Evolutionary conservation across 345 rosid species (phyloP), one percentile per base, ranked within the genome.

Genomic region (Citrus mangshanensis): DNA sequence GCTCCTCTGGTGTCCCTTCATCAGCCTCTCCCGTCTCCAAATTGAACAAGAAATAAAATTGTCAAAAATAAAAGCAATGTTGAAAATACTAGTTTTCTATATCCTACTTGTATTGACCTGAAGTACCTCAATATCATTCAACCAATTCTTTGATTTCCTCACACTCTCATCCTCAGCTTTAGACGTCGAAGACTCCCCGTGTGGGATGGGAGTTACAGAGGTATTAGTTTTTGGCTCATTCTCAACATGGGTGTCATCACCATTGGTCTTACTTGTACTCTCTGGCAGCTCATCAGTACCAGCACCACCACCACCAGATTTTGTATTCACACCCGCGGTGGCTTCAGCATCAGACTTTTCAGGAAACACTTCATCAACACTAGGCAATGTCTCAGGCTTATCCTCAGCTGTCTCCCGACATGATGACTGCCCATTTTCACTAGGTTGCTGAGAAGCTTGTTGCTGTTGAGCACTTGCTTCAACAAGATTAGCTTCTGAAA

Each of bases 1-100:
- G 88, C 73, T 93, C 97, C 82, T 89, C 94, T 28, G 79, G 89
- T 24, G 95, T 89, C 77, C 98, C 97, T 0, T 87, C 96, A 83
- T 85, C 90, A 63, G 64, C 78, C 58, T 76, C 90, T 67, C 81
- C 90, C 85, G 79, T 89, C 96, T 93, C 84, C 83, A 80, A 54
- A 66, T 70, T 38, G 82, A 80, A 69, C 40, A 42, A 38, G 27
- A 77, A 54, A 70, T 27, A 65, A 60, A 16, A 61, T 72, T 79
- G 74, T 40, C 74, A 74, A 8, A 76, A 69, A 46, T 46, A 64
- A 5, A 38, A n/a, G 34, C 40, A 64, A 46, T 5, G 16, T 18
- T 18, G 68, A 64, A 8, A 32, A 22, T 68, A 28, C 13, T n/a
- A 28, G 21, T 46, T 21, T 21, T 28, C 9, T 28, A 30, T 13